Base-by-base conservation (phyloP, 768 basidiomycete genomes). In the Suillus weaverae region DNA sequence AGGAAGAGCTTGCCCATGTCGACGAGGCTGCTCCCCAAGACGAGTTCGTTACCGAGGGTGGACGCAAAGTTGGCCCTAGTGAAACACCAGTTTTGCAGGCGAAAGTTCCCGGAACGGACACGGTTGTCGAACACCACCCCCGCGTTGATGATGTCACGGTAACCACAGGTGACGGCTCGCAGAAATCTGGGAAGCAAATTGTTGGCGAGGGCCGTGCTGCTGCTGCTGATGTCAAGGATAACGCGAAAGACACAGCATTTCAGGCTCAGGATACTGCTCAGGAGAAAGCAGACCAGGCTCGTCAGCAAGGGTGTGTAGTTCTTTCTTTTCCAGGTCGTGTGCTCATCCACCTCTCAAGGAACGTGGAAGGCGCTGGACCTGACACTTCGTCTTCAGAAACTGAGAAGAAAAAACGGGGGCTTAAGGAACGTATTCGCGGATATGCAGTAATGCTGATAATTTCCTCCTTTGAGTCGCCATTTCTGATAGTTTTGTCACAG, bases 1-100 rank as follows among this genome's bases (percentile, higher is more conserved):
- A 87, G 26, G 88, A 91, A 51, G 76, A 73, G 0, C 83, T 97
- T 44, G 75, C 80, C n/a, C 76, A 75, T 8, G 86, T 93, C 44
- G 87, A 96, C 75, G 83, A 92, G 55, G 73, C 89, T 43, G 93
- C 86, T 0, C 86, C 91, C 0, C 73, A 82, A 20, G 86, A 89
- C 71, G 80, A 90, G 69, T 95, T 91, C 73, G 76, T 88, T 67
- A 83, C 81, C 20, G 76, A 72, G 56, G 78, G 72, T 2, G 85
- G 73, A 60, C 79, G 71, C 61, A 78, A 79, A 63, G 83, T 78
- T 56, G 76, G 77, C 5, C 75, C 80, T 16, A 73, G 79, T 69
- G 81, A 84, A 69, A 82, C 82, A 1, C 85, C 85, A 6, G 81
- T 82, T 0, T 71, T 84, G 22, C 81, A 84, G 62, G 71, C 81